Evolutionary conservation across 306 rosid species (phyloP), one percentile per base, ranked within the genome.

Genomic region (Coriaria nepalensis): DNA sequence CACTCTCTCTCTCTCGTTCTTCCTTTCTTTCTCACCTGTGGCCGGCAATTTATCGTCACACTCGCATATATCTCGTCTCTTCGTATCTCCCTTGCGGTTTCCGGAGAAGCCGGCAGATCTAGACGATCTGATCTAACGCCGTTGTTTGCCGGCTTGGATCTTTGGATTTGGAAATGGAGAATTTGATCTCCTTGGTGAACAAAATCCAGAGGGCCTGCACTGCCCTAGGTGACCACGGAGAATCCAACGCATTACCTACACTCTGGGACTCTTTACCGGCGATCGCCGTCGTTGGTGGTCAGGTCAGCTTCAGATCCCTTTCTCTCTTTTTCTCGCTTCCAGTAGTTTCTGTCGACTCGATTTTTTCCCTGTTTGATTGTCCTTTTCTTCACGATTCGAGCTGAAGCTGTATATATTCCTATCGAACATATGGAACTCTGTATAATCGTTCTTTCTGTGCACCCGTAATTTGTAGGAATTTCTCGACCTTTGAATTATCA

Each of bases 241-340:
- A 87, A 70, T 85, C 73, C 20, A 78, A 71, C 59, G 81, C 94
- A 9, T 71, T 87, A 49, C 94, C 96, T 4, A 83, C 96, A 45
- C 93, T 87, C 5, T 87, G 96, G 96, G 96, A 87, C 60, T 64
- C 96, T 6, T 86, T 87, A 9, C 96, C 96, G 10, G 60, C 96
- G 13, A 87, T 87, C 60, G 96, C 96, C 47, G 96, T 87, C 72
- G 96, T 87, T 63, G 96, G 94, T 55, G 96, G 96, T 44, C 96
- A 87, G 92, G 96, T 87, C 53, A 42, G 62, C 65, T 70, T 58
- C 70, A 60, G 72, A 57, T 62, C 47, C 54, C 33, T 6, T 55
- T 56, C 40, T 33, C 29, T 5, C 6, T 40, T 44, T 9, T 45
- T 43, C 10, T 55, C 0, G 12, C 35, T 33, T 47, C 34, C 50